Conservation (phyloP, 495 filamentous ascomycete species). For the Glonium stellatum region DNA sequence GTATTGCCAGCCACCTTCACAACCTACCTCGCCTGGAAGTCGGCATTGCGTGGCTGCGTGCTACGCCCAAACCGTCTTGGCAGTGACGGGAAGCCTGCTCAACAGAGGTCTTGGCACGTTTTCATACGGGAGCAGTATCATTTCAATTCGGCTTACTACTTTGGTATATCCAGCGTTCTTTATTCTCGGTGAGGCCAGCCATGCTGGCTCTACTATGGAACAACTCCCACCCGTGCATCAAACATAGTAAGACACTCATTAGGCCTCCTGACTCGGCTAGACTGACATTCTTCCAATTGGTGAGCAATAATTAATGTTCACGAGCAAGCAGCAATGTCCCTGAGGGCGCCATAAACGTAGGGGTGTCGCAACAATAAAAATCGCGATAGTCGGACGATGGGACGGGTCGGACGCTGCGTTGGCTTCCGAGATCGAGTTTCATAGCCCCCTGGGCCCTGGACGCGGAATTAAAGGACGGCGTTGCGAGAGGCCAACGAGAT, state of each 20-base stretch:
- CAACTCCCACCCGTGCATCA: not conserved
- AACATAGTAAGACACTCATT: not conserved
- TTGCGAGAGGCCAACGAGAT: conserved; percentile 23
- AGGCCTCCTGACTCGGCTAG: not conserved
- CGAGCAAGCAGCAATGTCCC: not conserved
- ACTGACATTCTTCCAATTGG: not conserved
- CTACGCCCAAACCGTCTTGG: not conserved
- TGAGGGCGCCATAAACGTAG: not conserved
- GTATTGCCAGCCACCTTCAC: conserved; percentile 5
- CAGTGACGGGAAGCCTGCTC: not conserved
- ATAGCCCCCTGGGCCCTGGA: conserved; percentile 16
- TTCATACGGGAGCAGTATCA: not conserved
- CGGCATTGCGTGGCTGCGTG: conserved; percentile 12
- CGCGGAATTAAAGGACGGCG: conserved; percentile 22
- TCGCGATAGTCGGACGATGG: conserved; percentile 20
- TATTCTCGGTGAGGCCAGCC: not conserved
- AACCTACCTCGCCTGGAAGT: conserved; percentile 12
- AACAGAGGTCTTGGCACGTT: not conserved
- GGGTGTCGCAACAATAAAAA: conserved; percentile 1
- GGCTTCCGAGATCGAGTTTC: conserved; percentile 31
- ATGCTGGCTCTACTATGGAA: not conserved
- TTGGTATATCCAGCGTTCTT: not conserved
- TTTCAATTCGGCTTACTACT: not conserved
- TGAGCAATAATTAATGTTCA: not conserved
- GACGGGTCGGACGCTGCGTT: conserved; percentile 25